phyloP scores from a whole-genome alignment of 2,329 filamentous ascomycete genomes.

The Fusarium irregulare region DNA sequence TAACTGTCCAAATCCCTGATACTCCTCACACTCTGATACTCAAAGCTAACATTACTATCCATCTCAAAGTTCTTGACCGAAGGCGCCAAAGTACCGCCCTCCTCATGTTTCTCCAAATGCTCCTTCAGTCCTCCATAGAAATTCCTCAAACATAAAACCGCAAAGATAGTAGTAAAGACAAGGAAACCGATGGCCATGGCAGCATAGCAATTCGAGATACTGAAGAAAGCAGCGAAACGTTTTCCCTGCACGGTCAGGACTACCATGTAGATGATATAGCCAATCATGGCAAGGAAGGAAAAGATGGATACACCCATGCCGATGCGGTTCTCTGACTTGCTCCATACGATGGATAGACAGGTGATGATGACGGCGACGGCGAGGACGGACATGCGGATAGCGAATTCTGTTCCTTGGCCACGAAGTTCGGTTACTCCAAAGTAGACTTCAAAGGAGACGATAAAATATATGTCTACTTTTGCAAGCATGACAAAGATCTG shows the following conservation, averaged over 20 bases:
- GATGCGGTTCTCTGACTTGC: conserved; percentile 4
- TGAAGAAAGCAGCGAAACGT: accelerated
- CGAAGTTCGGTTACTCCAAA: background rate
- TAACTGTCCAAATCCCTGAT: conserved; percentile 2
- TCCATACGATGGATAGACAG: background rate
- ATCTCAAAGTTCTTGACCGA: conserved; percentile 9
- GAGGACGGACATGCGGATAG: background rate
- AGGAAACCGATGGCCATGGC: background rate
- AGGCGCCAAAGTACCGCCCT: background rate
- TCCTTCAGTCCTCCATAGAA: conserved; percentile 8
- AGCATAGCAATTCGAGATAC: background rate
- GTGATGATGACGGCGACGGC: background rate
- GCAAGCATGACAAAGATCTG: conserved; percentile 17
- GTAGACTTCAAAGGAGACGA: background rate
- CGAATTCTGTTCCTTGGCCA: background rate
- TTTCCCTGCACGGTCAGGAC: background rate
- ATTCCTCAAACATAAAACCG: background rate
- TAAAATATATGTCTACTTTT: conserved; percentile 5
- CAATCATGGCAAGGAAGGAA: background rate
- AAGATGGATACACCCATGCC: background rate
- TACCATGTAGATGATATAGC: background rate
- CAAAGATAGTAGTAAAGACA: background rate
- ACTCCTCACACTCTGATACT: background rate
- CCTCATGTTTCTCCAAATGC: conserved; percentile 1
- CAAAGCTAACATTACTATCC: background rate